Base-by-base conservation (phyloP, 2,329 filamentous ascomycete species). In the Tolypocladium guangdongense region DNA sequence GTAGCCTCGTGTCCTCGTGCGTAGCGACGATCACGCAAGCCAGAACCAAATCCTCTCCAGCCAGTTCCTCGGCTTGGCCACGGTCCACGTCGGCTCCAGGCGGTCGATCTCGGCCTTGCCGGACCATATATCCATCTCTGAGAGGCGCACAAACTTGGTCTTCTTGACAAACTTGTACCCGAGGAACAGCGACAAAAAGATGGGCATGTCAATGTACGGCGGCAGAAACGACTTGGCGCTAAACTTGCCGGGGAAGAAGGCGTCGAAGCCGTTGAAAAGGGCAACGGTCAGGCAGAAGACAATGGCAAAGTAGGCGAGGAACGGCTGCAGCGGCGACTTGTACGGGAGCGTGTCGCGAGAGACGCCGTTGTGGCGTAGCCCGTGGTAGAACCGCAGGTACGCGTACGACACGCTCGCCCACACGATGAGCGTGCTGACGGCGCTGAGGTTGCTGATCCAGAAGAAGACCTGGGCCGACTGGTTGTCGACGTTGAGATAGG, bases 201-300 rank as follows among this genome's bases (percentile, higher is more conserved):
- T 74, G 5, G 81, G 82, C 36, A 89, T 80, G 70, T 86, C 86
- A 55, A 85, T 80, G 62, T 89, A 89, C 0, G 72, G 71, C 60
- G 87, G 86, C 50, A 90, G 68, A 64, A 90, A 90, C 1, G 67
- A 67, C 60, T 67, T 69, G 24, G 67, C 69, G 51, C 67, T 67
- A 43, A 71, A 73, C 36, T 66, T 64, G 16, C 75, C 70, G 0
- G 83, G 81, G 55, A 88, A 74, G 63, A 90, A 90, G 5, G 87
- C 83, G 2, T 84, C 77, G 58, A 88, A 90, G 0, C 86, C 86
- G 45, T 86, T 84, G 38, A 89, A 84, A 56, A 90, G 75, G 1
- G 83, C 80, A 71, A 90, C 84, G 37, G 86, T 63, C 30, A 78
- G 73, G 39, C 83, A 86, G 53, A 80, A 82, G 2, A 71, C 66